Conservation (phyloP, 2,329 filamentous ascomycete genomes). For the Lasiodiplodia citricola region DNA sequence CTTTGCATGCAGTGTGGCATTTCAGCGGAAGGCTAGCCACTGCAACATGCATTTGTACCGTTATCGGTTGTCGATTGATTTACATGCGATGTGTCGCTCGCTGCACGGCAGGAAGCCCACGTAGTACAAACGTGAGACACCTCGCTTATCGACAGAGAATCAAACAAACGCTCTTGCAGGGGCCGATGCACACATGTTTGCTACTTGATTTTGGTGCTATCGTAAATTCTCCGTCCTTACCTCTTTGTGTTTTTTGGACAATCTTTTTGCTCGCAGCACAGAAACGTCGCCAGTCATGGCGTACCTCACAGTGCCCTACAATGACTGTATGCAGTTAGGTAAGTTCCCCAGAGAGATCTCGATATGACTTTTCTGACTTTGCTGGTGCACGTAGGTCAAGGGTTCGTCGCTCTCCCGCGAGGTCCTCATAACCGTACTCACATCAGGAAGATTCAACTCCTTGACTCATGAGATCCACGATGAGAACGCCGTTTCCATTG, state of each 20-base stretch:
- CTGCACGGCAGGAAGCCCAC: background rate
- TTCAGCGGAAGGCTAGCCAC: too few relatives aligned
- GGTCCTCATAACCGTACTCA: background rate
- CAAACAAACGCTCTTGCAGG: background rate
- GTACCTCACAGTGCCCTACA: background rate
- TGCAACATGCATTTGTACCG: too few relatives aligned
- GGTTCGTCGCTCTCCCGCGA: background rate
- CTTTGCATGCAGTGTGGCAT: too few relatives aligned
- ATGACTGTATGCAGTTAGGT: background rate
- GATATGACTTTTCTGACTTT: background rate
- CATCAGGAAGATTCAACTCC: background rate
- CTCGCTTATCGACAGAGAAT: background rate
- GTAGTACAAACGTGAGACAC: background rate
- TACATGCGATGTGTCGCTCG: too few relatives aligned
- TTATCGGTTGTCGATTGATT: too few relatives aligned
- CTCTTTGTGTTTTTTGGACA: background rate
- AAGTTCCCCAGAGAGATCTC: background rate
- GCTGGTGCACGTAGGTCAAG: background rate
- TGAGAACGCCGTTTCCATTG: background rate
- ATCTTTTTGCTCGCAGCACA: background rate
- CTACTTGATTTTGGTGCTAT: too few relatives aligned
- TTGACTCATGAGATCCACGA: background rate
- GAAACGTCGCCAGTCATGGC: background rate
- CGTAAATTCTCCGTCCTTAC: background rate
- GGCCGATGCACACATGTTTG: background rate